Evolutionary conservation across 2,329 filamentous ascomycete genomes (phyloP).

Genomic region (Fusarium nematophilum): DNA sequence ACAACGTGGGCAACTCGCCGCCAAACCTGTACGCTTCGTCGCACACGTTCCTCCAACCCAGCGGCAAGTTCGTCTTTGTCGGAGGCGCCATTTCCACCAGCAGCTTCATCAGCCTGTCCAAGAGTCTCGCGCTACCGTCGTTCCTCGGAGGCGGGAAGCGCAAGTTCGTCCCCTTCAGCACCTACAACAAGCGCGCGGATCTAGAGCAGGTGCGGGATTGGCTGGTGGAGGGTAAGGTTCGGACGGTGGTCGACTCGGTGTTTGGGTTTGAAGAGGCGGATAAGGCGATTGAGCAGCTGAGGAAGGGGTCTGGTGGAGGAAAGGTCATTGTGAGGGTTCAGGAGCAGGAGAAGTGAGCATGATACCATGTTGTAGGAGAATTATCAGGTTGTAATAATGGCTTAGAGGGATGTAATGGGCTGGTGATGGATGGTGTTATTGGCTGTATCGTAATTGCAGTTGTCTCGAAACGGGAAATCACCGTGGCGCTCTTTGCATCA

Average conservation of each 20-base stretch:
- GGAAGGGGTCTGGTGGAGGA: conserved; percentile 67
- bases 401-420: no score
- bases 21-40: conserved; percentile 63
- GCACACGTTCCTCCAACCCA: conserved; percentile 60
- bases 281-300: conserved; percentile 68
- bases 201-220: conserved; percentile 63
- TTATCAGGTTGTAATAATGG: no score
- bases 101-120: conserved; percentile 39
- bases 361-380: no score
- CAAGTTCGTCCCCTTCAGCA: conserved; percentile 54
- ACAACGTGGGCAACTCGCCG: conserved; percentile 66
- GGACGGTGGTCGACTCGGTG: conserved; percentile 64
- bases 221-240: conserved; percentile 69
- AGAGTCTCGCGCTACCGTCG: conserved; percentile 44
- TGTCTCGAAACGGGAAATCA: no score
- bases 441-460: not conserved
- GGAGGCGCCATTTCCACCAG: conserved; percentile 52
- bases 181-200: conserved; percentile 57
- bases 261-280: conserved; percentile 67
- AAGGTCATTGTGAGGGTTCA: conserved; percentile 65
- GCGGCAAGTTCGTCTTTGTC: conserved; percentile 63
- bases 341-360: conserved; percentile 17
- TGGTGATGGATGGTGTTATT: not conserved
- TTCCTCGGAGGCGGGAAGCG: conserved; percentile 56
- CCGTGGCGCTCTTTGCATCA: not conserved